Conservation (phyloP, 2,329 filamentous ascomycete species). For the Pseudocercospora vitis region DNA sequence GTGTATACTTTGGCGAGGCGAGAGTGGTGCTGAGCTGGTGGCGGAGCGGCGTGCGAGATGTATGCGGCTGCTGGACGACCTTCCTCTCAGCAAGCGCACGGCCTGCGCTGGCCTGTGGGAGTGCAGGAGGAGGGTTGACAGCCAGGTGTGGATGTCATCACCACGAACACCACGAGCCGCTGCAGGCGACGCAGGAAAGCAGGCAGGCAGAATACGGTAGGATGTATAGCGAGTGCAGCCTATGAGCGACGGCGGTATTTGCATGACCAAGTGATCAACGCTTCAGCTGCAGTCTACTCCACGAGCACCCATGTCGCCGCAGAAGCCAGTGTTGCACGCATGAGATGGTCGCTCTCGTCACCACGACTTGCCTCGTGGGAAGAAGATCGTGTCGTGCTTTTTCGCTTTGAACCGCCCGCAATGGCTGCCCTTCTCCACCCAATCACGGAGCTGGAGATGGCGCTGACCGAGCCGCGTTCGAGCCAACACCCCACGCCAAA, state of each 20-base stretch:
- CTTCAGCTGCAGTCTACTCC: conserved; percentile 1
- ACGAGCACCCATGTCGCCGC: neutral
- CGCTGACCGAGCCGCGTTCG: neutral
- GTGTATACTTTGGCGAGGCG: neutral
- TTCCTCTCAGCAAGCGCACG: conserved; percentile 3
- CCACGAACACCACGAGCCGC: neutral
- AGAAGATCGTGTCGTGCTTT: neutral
- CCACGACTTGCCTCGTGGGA: neutral
- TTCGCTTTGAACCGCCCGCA: neutral
- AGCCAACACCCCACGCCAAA: neutral
- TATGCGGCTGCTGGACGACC: neutral
- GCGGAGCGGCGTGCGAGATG: neutral
- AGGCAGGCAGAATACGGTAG: neutral
- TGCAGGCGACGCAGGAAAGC: neutral
- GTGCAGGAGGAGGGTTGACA: neutral
- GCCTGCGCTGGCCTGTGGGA: conserved; percentile 2
- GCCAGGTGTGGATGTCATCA: neutral
- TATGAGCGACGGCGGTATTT: conserved; percentile 7
- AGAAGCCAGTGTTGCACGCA: conserved; percentile 2
- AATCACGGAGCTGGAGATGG: neutral
- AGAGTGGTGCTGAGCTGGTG: neutral
- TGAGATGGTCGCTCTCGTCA: too few relatives aligned
- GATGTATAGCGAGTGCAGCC: conserved; percentile 12
- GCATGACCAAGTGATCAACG: conserved; percentile 8
- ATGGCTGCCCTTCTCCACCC: too few relatives aligned